Evolutionary conservation across 108 stramenopile species (phyloP).

Genomic region (Skeletonema menzelii): DNA sequence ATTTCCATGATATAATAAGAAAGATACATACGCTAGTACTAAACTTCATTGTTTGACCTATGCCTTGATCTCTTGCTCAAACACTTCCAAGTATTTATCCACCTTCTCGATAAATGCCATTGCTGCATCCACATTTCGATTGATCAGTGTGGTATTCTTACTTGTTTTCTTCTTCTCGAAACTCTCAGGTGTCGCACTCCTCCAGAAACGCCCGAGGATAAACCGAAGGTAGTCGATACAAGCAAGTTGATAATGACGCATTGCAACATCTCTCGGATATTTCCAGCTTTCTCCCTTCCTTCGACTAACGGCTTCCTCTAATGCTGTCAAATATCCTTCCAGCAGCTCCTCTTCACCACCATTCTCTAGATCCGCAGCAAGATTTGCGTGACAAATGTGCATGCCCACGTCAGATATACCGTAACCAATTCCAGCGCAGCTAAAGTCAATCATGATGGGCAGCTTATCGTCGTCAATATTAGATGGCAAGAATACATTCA

Average conservation of each 20-base stretch:
- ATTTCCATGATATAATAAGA: constrained; percentile 10
- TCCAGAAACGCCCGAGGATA: constrained; percentile 50
- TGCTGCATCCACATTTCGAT: constrained; percentile 67
- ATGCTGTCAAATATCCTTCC: constrained; percentile 49
- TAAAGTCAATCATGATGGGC: constrained; percentile 72
- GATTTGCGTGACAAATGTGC: constrained; percentile 71
- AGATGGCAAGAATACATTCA: constrained; percentile 79
- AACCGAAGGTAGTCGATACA: constrained; percentile 66
- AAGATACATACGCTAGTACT: background rate
- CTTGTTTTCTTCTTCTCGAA: constrained; percentile 60
- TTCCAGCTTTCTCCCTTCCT: background rate
- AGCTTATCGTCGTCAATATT: background rate
- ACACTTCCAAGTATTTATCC: constrained; percentile 50
- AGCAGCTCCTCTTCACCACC: constrained; percentile 64
- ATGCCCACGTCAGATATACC: constrained; percentile 60
- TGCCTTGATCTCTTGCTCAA: constrained; percentile 50
- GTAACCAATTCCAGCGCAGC: constrained; percentile 71
- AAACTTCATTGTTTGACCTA: background rate
- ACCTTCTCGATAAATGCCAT: constrained; percentile 63
- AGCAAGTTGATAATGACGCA: constrained; percentile 71
- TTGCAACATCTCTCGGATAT: constrained; percentile 56
- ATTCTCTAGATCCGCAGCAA: constrained; percentile 50
- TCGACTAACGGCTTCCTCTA: constrained; percentile 39
- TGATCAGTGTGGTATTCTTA: constrained; percentile 68
- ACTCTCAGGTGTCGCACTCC: constrained; percentile 31